Evolutionary conservation across 2,329 filamentous ascomycete species (phyloP).

Genomic region (Phialophora verrucosa): DNA sequence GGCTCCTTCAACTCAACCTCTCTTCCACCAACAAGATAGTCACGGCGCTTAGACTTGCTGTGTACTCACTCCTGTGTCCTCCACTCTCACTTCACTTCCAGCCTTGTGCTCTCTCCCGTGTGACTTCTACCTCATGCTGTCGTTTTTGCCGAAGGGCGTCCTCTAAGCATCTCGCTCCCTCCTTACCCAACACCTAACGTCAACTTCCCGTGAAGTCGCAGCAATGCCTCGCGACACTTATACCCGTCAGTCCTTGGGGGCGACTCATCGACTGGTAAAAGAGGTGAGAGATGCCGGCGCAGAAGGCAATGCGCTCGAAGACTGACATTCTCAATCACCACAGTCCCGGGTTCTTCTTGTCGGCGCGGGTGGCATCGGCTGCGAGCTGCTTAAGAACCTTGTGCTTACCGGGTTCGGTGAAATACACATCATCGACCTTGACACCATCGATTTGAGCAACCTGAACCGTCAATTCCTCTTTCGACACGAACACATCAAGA

Average conservation of each 20-base stretch:
- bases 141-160: neutral
- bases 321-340: conserved; percentile 16
- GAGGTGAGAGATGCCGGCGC: conserved; percentile 59
- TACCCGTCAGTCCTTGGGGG: conserved; percentile 69
- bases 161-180: neutral
- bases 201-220: neutral
- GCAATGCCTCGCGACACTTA: conserved; percentile 55
- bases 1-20: conserved; percentile 4
- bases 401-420: conserved; percentile 90
- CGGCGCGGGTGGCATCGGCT: conserved; percentile 95
- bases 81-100: conserved; percentile 13
- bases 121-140: conserved; percentile 7
- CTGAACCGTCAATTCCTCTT: conserved; percentile 98
- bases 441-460: conserved; percentile 97
- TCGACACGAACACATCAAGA: conserved; percentile 95
- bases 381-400: conserved; percentile 95
- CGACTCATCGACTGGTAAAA: conserved; percentile 69
- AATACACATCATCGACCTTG: conserved; percentile 93
- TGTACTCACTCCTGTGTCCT: neutral
- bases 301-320: neutral
- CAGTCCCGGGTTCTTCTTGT: conserved; percentile 90
- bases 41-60: neutral
- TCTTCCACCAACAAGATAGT: conserved; percentile 1
- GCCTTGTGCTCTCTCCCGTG: conserved; percentile 10
- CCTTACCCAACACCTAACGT: neutral